phyloP scores from a whole-genome alignment of 208 protist genomes.

The Eutreptiella sp. region DNA sequence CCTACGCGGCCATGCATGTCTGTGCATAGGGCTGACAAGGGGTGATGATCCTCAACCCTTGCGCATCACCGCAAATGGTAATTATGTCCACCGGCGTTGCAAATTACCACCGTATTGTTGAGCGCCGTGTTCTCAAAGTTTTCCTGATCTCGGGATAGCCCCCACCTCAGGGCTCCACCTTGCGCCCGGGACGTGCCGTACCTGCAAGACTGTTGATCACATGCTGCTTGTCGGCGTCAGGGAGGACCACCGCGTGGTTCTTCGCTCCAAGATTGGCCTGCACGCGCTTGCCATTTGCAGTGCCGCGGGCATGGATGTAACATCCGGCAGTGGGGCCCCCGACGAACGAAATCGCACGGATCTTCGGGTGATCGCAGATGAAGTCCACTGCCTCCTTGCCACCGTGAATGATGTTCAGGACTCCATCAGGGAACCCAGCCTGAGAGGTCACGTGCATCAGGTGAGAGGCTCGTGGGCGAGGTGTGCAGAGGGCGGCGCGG shows the following conservation, averaged over 20 bases:
- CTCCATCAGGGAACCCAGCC: constrained; percentile 64
- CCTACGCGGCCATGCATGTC: too few species aligned
- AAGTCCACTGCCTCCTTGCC: constrained; percentile 75
- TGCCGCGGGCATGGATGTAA: constrained; percentile 66
- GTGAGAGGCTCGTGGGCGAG: constrained; percentile 43
- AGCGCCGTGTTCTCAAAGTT: too few species aligned
- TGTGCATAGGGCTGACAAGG: too few species aligned
- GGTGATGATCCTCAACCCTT: too few species aligned
- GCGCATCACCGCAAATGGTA: too few species aligned
- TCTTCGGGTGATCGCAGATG: constrained; percentile 73
- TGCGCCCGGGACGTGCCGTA: too few species aligned
- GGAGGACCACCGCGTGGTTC: constrained; percentile 79
- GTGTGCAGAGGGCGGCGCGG: constrained; percentile 12
- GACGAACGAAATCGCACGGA: constrained; percentile 86
- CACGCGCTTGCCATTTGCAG: constrained; percentile 77
- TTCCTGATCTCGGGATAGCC: too few species aligned
- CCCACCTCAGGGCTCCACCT: too few species aligned
- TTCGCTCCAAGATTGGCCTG: constrained; percentile 86
- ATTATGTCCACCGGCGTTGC: too few species aligned
- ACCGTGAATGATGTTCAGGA: constrained; percentile 77
- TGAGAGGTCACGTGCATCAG: constrained; percentile 51
- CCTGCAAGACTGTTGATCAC: constrained; percentile 64
- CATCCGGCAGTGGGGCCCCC: constrained; percentile 62
- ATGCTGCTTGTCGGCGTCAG: constrained; percentile 66
- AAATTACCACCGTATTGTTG: too few species aligned